Evolutionary conservation across 2,329 filamentous ascomycete genomes (phyloP).

Genomic region (Aspergillus ibericus): DNA sequence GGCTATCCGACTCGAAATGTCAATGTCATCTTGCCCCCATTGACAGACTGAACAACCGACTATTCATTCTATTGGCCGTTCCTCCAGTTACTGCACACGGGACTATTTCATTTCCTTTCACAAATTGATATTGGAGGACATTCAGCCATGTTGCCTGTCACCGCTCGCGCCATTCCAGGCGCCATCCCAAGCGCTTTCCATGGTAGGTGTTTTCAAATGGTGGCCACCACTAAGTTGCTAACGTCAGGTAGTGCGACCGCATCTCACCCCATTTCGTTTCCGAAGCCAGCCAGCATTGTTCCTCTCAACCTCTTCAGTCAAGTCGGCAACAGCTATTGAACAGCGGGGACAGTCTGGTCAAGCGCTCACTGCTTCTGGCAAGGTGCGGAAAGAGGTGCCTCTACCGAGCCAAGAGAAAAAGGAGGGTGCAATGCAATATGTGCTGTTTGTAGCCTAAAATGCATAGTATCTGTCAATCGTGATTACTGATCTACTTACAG

Average conservation of each 20-base stretch:
- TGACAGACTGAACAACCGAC: neutral
- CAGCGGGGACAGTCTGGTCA: slow-evolving; percentile 34
- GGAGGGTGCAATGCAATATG: slow-evolving; percentile 54
- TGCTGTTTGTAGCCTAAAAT: slow-evolving; percentile 39
- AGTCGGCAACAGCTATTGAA: slow-evolving; percentile 45
- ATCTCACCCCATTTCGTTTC: slow-evolving; percentile 29
- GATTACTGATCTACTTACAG: slow-evolving; percentile 20
- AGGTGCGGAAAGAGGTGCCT: slow-evolving; percentile 49
- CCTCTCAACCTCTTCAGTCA: slow-evolving; percentile 46
- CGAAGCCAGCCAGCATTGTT: slow-evolving; percentile 39
- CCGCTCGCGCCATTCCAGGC: slow-evolving; percentile 27
- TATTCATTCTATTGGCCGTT: neutral
- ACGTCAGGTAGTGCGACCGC: slow-evolving; percentile 29
- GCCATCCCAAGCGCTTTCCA: slow-evolving; percentile 28
- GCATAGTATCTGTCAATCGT: neutral
- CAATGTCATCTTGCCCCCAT: slow-evolving; percentile 2
- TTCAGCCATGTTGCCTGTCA: slow-evolving; percentile 28
- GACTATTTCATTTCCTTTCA: neutral
- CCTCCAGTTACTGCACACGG: neutral
- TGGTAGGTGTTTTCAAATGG: slow-evolving; percentile 21
- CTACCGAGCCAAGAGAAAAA: slow-evolving; percentile 52
- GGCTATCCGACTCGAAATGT: neutral
- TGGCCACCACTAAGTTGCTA: slow-evolving; percentile 15
- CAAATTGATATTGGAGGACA: neutral
- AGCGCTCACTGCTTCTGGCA: slow-evolving; percentile 44